Evolutionary conservation across 176 grass and related monocot genomes (phyloP), one percentile per base, ranked within the genome.

Genomic region (Poa pratensis): DNA sequence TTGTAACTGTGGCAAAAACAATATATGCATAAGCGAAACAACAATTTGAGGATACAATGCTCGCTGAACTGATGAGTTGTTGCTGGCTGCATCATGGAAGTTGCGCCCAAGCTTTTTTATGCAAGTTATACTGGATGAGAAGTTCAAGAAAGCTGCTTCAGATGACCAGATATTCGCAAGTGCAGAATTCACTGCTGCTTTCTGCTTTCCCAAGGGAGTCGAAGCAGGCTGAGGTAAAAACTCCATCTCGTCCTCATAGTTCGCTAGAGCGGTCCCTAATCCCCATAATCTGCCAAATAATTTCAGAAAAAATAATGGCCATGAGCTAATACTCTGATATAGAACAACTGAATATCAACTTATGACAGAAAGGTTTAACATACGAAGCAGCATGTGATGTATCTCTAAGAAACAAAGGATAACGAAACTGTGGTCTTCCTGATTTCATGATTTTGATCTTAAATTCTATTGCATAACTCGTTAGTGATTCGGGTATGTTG

Each of bases 11-110:
- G 73, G 32, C 28, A 77, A 77, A 9, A 52, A 64, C 24, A 81
- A 65, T 65, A 49, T 61, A 85, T 52, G 55, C 45, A 82, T 14
- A 85, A 68, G 20, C 57, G 3, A 78, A 83, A 24, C 32, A 76
- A 74, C 6, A 6, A 58, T 6, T 35, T 85, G 53, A 83, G 93
- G 93, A 94, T 95, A 95, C 93, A 95, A 88, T 81, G 82, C 90
- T 80, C 69, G 75, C 32, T 87, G 84, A 18, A 72, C 57, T 62
- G 82, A 60, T 66, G 85, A 86, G 69, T 20, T 85, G 65, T 30
- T 75, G 75, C 49, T 68, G 81, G 63, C 50, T 77, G 35, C 34
- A 80, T 76, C 61, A 51, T 74, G 58, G 46, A 67, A 74, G 18
- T 61, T 52, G 30, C 13, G 46, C 24, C 27, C 83, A 63, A 92